phyloP scores from a whole-genome alignment of 2,329 filamentous ascomycete species.

The Scytalidium sp. region DNA sequence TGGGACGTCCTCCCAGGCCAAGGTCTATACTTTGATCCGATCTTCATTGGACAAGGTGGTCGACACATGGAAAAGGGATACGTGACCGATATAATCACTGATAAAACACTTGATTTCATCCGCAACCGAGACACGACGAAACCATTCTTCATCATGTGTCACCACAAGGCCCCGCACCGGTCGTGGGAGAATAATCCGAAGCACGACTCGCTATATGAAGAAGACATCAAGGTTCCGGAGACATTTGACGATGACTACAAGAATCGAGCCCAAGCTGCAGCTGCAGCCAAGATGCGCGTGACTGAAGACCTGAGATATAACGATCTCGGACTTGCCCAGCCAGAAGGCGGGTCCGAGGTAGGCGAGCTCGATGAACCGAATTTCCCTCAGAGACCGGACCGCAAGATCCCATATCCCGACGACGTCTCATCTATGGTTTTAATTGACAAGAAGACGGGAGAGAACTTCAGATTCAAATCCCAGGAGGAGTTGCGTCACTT shows the following conservation, averaged over 20 bases:
- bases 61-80: constrained; percentile 37
- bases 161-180: constrained; percentile 53
- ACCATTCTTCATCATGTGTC: constrained; percentile 54
- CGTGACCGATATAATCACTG: constrained; percentile 49
- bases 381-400: constrained; percentile 26
- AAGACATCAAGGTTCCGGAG: constrained; percentile 44
- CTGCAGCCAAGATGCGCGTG: constrained; percentile 48
- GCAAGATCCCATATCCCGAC: constrained; percentile 36
- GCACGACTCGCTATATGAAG: constrained; percentile 45
- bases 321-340: constrained; percentile 49
- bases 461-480: constrained; percentile 41
- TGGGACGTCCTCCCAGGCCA: constrained; percentile 50
- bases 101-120: constrained; percentile 44
- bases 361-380: constrained; percentile 31
- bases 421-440: constrained; percentile 31
- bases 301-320: constrained; percentile 49
- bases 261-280: constrained; percentile 47
- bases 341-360: constrained; percentile 41
- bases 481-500: constrained; percentile 43
- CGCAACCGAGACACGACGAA: constrained; percentile 27
- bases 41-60: constrained; percentile 41
- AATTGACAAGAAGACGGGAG: constrained; percentile 44
- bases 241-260: constrained; percentile 54
- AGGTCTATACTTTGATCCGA: constrained; percentile 49
- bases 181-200: constrained; percentile 48